Evolutionary conservation across 169 alveolate species (phyloP).

Genomic region (Theileria annulata): DNA sequence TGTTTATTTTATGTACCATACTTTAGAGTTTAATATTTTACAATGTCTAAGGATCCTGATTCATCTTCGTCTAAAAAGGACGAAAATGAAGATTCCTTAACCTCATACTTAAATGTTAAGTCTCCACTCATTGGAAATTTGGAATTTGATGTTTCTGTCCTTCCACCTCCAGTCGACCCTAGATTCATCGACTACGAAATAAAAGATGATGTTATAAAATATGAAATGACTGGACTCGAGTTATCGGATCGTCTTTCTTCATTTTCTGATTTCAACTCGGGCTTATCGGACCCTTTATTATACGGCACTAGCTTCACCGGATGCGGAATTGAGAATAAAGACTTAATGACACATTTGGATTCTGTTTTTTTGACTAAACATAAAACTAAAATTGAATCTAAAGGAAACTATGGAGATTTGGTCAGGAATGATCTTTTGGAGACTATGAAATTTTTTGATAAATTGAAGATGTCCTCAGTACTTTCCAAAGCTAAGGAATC

Average conservation of each 20-base stretch:
- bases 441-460: constrained; percentile 2
- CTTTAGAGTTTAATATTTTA: background rate
- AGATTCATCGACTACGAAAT: constrained; percentile 38
- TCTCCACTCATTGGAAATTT: constrained; percentile 62
- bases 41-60: constrained; percentile 44
- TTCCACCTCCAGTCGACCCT: constrained; percentile 63
- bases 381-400: background rate
- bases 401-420: background rate
- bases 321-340: constrained; percentile 29
- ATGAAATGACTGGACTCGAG: constrained; percentile 49
- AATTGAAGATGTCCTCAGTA: constrained; percentile 12
- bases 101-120: constrained; percentile 57
- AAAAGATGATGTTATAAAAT: constrained; percentile 34
- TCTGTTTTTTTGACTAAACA: background rate
- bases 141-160: constrained; percentile 55
- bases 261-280: constrained; percentile 49
- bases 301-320: constrained; percentile 14
- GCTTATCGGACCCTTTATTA: constrained; percentile 13
- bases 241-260: constrained; percentile 35
- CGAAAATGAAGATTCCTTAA: constrained; percentile 29
- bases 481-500: constrained; percentile 27
- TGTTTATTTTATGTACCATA: background rate
- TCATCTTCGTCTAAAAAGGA: constrained; percentile 14
- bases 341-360: constrained; percentile 20
- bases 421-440: constrained; percentile 6